These are phyloP conservation scores for Tetraselmis striata DNA, from an alignment of 139 green algal species.

Conservation along the genomic window DNA sequence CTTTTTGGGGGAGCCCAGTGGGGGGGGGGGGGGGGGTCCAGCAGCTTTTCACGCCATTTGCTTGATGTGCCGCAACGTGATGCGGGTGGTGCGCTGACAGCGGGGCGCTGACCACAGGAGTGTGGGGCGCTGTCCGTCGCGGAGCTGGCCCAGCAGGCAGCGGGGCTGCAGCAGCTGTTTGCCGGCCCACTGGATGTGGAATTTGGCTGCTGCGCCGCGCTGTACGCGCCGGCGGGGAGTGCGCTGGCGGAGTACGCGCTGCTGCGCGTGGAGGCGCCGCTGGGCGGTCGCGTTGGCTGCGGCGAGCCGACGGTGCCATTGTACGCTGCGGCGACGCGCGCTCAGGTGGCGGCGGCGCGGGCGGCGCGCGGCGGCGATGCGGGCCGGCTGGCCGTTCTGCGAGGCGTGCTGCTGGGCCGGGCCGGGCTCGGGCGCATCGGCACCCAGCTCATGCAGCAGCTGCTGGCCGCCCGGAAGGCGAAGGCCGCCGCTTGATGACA, in stretches of 20 bases:
- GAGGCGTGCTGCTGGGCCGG: too few species aligned
- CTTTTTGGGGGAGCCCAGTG: not conserved
- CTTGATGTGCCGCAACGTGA: too few species aligned
- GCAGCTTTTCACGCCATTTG: not conserved
- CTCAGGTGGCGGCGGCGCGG: constrained; percentile 11
- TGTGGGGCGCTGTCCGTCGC: not conserved
- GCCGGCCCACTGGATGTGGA: constrained; percentile 39
- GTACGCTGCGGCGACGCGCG: constrained; percentile 7
- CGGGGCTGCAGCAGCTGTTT: not conserved
- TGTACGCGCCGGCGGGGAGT: constrained; percentile 34
- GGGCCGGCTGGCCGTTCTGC: not conserved
- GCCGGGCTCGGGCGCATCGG: too few species aligned
- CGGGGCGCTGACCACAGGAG: too few species aligned
- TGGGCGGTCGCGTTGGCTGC: not conserved
- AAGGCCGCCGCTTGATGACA: too few species aligned
- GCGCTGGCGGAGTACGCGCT: constrained; percentile 29
- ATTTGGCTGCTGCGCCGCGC: constrained; percentile 43
- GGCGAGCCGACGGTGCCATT: not conserved
- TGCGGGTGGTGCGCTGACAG: constrained; percentile 3
- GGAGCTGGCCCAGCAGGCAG: not conserved
- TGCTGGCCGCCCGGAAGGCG: too few species aligned
- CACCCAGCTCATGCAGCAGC: too few species aligned
- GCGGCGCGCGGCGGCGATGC: not conserved
- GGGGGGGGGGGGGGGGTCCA: not conserved
- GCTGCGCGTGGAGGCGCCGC: constrained; percentile 38